Evolutionary conservation across 2,329 filamentous ascomycete species (phyloP), one percentile per base, ranked within the genome.

Genomic region (Stagonosporopsis tanaceti): DNA sequence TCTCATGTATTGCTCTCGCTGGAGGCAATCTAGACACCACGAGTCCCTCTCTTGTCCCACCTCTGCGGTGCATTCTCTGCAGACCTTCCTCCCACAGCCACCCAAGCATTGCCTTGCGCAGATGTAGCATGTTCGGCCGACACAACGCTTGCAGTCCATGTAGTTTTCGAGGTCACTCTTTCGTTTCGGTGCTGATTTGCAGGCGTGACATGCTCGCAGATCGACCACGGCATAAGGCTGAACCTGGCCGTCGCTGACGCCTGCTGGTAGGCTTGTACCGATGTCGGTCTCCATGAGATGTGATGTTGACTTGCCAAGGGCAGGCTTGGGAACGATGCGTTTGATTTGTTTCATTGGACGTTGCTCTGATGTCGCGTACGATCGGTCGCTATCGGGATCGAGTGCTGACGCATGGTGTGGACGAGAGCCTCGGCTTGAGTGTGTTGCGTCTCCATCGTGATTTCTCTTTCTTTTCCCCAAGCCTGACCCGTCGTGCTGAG

Each of bases 51-150:
- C 84, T 20, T 77, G 67, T 0, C 87, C 88, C 24, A 80, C 81
- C 70, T 91, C 89, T 3, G 90, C 82, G 69, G 88, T 90, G 74
- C 89, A 91, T 17, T 82, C 81, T 68, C 88, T 89, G 70, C 89
- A 91, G 2, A 90, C 79, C 64, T 85, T 82, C 32, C 80, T 76
- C 8, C 79, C 77, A 37, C 77, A 77, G 15, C 58, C 66, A 2
- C 84, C 84, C 12, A 82, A 77, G 64, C 89, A 91, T 63, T 85
- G 79, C 25, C 89, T 78, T 41, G 89, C 84, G 70, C 89, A 91
- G n/a, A 91, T 81, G 67, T 84, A 90, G 70, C 89, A 91, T 0
- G 88, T 85, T 39, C 87, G 80, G 60, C 84, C 78, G 9, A 81
- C 79, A 68, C 89, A 91, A 14, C 84, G 82, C 63, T 84, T 78